phyloP scores from a whole-genome alignment of 2,329 filamentous ascomycete species.

The Metarhizium humberi region DNA sequence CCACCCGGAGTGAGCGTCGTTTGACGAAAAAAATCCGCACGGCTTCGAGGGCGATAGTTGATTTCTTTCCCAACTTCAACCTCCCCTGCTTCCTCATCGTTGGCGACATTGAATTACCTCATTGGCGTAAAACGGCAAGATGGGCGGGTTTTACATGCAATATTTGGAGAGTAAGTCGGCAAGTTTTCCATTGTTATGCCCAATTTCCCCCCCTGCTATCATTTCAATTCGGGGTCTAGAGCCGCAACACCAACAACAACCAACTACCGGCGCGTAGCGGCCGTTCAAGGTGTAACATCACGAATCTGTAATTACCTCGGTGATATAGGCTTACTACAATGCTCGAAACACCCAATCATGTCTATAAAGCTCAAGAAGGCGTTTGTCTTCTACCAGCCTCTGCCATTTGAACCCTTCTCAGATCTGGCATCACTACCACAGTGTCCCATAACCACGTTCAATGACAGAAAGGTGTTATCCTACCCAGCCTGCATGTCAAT shows the following conservation, averaged over 20 bases:
- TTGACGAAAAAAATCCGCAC: not conserved
- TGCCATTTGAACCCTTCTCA: not conserved
- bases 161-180: conserved; percentile 63
- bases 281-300: not conserved
- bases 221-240: not conserved
- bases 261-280: not conserved
- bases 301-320: not conserved
- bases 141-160: conserved; percentile 62
- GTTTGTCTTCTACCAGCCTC: not conserved
- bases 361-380: not conserved
- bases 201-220: not conserved
- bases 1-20: not conserved
- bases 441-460: not conserved
- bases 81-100: conserved; percentile 1
- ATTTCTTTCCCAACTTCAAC: conserved; percentile 9
- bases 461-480: not conserved
- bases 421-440: not conserved
- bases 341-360: not conserved
- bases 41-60: conserved; percentile 9
- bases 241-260: not conserved
- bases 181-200: conserved; percentile 5
- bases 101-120: conserved; percentile 4
- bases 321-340: not conserved
- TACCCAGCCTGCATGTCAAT: conserved; percentile 11
- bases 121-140: conserved; percentile 28